phyloP scores from a whole-genome alignment of 305 asterid species.

The Fraxinus ornus region DNA sequence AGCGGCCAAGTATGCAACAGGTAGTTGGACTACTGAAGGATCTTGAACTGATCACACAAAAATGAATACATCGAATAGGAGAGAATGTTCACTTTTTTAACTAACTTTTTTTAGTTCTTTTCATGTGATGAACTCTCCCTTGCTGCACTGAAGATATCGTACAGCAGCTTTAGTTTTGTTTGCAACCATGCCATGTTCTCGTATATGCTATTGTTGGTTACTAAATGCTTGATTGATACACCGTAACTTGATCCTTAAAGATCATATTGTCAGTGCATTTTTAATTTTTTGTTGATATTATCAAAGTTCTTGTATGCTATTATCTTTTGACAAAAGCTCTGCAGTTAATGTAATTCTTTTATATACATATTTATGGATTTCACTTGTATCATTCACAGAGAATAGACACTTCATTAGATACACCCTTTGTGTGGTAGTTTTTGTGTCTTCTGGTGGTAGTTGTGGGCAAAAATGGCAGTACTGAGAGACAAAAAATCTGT shows the following conservation, averaged over 20 bases:
- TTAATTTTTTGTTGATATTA: slow-evolving; percentile 3
- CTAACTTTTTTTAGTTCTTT: slow-evolving; percentile 3
- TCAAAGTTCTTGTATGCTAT: not conserved
- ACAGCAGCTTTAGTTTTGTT: slow-evolving; percentile 42
- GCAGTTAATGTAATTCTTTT: not conserved
- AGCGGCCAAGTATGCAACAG: slow-evolving; percentile 94
- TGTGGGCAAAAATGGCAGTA: slow-evolving; percentile 14
- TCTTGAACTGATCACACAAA: slow-evolving; percentile 48
- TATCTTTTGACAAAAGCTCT: not conserved
- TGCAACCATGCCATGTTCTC: slow-evolving; percentile 19
- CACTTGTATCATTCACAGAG: not conserved
- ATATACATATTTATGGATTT: not conserved
- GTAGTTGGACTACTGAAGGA: slow-evolving; percentile 95
- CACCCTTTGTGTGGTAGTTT: not conserved
- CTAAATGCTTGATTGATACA: slow-evolving; percentile 17
- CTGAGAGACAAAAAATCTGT: not conserved
- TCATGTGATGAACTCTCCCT: slow-evolving; percentile 20
- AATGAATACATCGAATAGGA: slow-evolving; percentile 25
- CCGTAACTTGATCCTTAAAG: slow-evolving; percentile 2
- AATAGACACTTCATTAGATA: not conserved
- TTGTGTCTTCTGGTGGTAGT: slow-evolving; percentile 1
- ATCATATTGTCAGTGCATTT: slow-evolving; percentile 3
- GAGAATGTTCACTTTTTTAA: not conserved
- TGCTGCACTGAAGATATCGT: slow-evolving; percentile 35
- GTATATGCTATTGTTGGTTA: slow-evolving; percentile 21